Evolutionary conservation across 2,329 filamentous ascomycete species (phyloP).

Genomic region (Fusarium udum): DNA sequence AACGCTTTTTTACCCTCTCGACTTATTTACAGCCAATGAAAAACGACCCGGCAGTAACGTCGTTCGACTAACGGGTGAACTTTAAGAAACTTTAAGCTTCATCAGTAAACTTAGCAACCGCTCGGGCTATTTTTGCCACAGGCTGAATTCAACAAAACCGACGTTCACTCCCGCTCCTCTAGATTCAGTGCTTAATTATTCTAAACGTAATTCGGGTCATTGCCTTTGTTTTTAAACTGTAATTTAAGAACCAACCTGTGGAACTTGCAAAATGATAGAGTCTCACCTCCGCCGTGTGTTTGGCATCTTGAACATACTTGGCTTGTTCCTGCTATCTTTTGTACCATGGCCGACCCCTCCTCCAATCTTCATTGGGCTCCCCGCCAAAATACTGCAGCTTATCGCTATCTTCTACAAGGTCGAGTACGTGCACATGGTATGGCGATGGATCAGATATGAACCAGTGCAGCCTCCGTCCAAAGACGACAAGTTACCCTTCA

Average conservation of each 20-base stretch:
- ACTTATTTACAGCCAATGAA: background rate
- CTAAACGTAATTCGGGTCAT: background rate
- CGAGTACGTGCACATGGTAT: background rate
- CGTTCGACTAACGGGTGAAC: rapidly evolving
- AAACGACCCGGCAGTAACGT: background rate
- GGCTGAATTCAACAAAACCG: background rate
- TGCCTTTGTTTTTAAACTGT: background rate
- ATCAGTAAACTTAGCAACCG: background rate
- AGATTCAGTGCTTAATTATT: background rate
- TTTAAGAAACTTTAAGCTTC: background rate
- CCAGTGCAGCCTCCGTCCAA: background rate
- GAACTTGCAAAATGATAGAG: background rate
- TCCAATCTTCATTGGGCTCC: background rate
- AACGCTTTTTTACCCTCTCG: too few species aligned
- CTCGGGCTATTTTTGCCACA: background rate
- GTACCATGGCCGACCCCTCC: background rate
- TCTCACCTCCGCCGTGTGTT: background rate
- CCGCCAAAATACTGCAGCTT: background rate
- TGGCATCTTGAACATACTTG: background rate
- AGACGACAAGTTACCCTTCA: background rate
- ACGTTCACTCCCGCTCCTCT: background rate
- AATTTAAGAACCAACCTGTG: background rate
- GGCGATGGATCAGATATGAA: background rate
- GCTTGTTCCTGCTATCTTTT: background rate
- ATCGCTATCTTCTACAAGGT: background rate